A percentile compares a stretch with the other conserved stretches of the same genome.
Conservation (phyloP, 768 basidiomycete species). For the Mycena crocata region DNA sequence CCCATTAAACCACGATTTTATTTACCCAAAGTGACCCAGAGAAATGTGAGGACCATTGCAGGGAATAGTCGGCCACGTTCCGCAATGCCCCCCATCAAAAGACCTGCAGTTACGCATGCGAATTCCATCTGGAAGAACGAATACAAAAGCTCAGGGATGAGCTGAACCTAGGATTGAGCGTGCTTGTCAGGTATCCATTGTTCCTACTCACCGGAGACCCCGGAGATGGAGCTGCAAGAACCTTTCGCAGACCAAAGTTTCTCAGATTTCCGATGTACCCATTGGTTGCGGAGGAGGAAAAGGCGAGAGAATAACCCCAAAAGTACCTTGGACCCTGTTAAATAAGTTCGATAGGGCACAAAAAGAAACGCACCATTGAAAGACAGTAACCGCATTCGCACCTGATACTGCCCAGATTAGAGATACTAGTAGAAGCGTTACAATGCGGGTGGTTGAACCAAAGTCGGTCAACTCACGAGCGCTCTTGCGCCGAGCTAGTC, state of each 20-base stretch:
- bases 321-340: constrained; percentile 39
- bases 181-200: neutral
- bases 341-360: neutral
- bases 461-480: constrained; percentile 53
- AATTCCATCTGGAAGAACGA: constrained; percentile 92
- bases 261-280: constrained; percentile 84
- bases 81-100: constrained; percentile 83
- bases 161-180: constrained; percentile 32
- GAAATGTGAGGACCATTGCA: constrained; percentile 82
- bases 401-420: constrained; percentile 81
- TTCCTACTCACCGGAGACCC: constrained; percentile 63
- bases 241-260: constrained; percentile 81
- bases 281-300: constrained; percentile 80
- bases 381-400: constrained; percentile 79
- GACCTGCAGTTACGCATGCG: constrained; percentile 84
- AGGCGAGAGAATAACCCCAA: constrained; percentile 81
- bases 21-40: constrained; percentile 78
- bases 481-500: constrained; percentile 77
- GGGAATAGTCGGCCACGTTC: constrained; percentile 89
- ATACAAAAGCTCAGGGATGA: constrained; percentile 87
- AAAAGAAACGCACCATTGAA: too few relatives aligned
- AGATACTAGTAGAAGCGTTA: constrained; percentile 55
- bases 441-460: neutral
- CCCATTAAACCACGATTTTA: neutral
- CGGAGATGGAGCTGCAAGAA: constrained; percentile 77